These are phyloP conservation scores for Tolypocladium inflatum DNA, from an alignment of 2,329 filamentous ascomycete species.

Conservation along the genomic window DNA sequence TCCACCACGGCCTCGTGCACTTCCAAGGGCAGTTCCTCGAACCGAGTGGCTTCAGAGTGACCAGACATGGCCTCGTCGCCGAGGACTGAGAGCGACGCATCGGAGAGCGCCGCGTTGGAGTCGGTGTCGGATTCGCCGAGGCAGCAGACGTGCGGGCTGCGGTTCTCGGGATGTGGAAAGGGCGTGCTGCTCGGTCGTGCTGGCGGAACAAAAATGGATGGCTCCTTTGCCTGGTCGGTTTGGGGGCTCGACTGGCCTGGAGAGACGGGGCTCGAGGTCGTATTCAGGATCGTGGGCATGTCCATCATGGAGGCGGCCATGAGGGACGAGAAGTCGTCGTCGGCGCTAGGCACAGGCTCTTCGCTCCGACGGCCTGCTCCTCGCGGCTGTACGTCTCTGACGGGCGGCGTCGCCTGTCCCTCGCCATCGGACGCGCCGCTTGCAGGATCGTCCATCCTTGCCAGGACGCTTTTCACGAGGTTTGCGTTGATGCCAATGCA, in stretches of 20 bases:
- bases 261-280: slow-evolving; percentile 44
- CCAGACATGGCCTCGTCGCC: slow-evolving; percentile 9
- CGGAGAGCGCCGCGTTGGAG: slow-evolving; percentile 5
- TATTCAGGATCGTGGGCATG: slow-evolving; percentile 23
- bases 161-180: slow-evolving; percentile 45
- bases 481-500: slow-evolving; percentile 1
- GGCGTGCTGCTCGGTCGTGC: slow-evolving; percentile 49
- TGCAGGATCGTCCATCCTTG: slow-evolving; percentile 3
- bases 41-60: slow-evolving; percentile 18
- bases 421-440: slow-evolving; percentile 1
- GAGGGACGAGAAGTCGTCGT: slow-evolving; percentile 24
- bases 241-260: slow-evolving; percentile 44
- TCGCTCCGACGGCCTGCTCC: slow-evolving; percentile 6
- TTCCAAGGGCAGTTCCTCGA: slow-evolving; percentile 53
- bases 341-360: slow-evolving; percentile 5
- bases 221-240: slow-evolving; percentile 34
- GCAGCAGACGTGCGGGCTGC: slow-evolving; percentile 20
- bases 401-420: slow-evolving; percentile 1
- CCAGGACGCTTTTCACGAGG: not conserved
- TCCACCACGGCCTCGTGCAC: slow-evolving; percentile 66
- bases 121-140: slow-evolving; percentile 13
- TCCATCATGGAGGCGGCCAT: slow-evolving; percentile 27
- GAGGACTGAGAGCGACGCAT: slow-evolving; percentile 5
- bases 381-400: slow-evolving; percentile 1
- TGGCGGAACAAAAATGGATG: slow-evolving; percentile 22